phyloP scores from a whole-genome alignment of 495 filamentous ascomycete species.

The Lasiosphaeriaceae sp. region DNA sequence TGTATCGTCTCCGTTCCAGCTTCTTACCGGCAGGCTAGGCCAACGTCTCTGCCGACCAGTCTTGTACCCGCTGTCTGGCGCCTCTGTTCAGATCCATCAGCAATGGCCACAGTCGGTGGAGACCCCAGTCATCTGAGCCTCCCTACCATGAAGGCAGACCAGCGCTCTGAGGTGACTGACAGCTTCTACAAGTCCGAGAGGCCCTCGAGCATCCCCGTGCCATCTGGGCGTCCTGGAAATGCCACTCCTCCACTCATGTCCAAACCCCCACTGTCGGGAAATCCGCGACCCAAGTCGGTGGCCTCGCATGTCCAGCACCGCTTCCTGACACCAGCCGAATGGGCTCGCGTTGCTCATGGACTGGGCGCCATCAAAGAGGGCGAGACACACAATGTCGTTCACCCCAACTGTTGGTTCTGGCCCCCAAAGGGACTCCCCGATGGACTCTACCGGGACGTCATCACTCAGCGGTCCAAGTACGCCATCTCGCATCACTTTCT shows the following conservation, averaged over 20 bases:
- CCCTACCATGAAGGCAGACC: slow-evolving; percentile 7
- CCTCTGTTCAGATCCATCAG: background rate
- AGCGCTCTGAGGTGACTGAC: slow-evolving; percentile 13
- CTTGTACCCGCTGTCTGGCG: background rate
- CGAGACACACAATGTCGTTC: slow-evolving; percentile 38
- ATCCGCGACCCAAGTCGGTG: slow-evolving; percentile 1
- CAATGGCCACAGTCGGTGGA: slow-evolving; percentile 15
- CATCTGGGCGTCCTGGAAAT: slow-evolving; percentile 7
- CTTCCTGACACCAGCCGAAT: slow-evolving; percentile 38
- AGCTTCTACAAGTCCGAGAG: slow-evolving; percentile 24
- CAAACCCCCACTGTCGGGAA: background rate
- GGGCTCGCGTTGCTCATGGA: slow-evolving; percentile 43
- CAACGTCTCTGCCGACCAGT: background rate
- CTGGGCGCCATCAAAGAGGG: slow-evolving; percentile 42
- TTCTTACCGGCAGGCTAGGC: background rate
- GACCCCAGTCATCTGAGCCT: slow-evolving; percentile 14
- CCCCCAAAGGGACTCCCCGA: slow-evolving; percentile 41
- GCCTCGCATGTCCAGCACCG: slow-evolving; percentile 21
- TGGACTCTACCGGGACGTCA: slow-evolving; percentile 41
- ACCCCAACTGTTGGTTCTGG: slow-evolving; percentile 40
- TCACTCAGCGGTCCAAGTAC: slow-evolving; percentile 39
- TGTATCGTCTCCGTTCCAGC: background rate
- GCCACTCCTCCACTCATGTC: background rate
- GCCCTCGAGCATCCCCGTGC: slow-evolving; percentile 21
- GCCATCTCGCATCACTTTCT: slow-evolving; percentile 30